Evolutionary conservation across 495 filamentous ascomycete genomes (phyloP), one percentile per base, ranked within the genome.

Genomic region (Articulospora tetracladia): DNA sequence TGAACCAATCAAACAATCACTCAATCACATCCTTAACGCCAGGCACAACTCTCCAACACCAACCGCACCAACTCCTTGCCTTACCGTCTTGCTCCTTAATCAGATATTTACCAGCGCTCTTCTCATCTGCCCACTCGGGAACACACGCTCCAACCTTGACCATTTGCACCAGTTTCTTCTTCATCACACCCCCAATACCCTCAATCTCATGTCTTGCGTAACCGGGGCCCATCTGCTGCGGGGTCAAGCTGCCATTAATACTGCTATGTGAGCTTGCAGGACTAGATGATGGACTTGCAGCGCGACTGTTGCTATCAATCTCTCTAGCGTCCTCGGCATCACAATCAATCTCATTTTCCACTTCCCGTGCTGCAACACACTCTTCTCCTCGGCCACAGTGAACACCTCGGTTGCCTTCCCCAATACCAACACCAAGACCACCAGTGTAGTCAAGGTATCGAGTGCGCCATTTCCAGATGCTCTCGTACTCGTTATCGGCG

Each of bases 401-500:
- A 2, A 95, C 89, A 41, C 92, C 91, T 61, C 93, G 86, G 67
- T 89, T 84, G 56, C 92, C 92, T 66, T 95, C 91, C 44, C 91
- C 90, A 50, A 94, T 93, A 17, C 92, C 92, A 1, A 88, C 91
- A 2, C 92, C 91, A 0, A 95, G 74, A 0, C 90, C 90, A 34
- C 91, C 90, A 0, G 92, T 86, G 28, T 84, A 86, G 20, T 86
- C 85, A 49, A 86, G 85, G 73, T 95, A 97, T n/a, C 88, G 82
- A 23, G 84, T 91, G 20, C 92, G 87, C 92, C 92, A 96, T 22
- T 77, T 84, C 92, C 92, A 96, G 34, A 91, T 87, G 34, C 88
- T 86, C 39, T 32, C 44, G 72, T 97, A 96, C 27, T 86, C 87
- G 15, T 79, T 81, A 67, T 97, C 91, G 19, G 81, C 80, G 44